Evolutionary conservation across 2,329 filamentous ascomycete species (phyloP).

Genomic region (Arthrobotrys musiformis): DNA sequence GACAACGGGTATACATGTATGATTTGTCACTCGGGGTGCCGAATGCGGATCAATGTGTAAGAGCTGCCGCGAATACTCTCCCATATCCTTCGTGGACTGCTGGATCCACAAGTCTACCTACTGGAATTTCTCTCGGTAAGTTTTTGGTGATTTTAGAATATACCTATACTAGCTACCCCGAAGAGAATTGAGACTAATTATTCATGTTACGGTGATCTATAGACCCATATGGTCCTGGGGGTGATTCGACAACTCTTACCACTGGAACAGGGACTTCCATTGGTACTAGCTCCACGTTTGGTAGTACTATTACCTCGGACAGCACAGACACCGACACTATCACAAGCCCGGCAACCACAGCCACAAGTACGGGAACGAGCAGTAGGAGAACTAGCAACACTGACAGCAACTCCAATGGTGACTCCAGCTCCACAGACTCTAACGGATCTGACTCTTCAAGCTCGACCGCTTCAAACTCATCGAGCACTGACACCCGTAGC

Average conservation of each 20-base stretch:
- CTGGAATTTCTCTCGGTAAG: background rate
- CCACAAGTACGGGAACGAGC: background rate
- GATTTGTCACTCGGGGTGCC: background rate
- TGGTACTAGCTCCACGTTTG: background rate
- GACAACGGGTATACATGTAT: background rate
- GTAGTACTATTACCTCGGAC: background rate
- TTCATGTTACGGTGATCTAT: background rate
- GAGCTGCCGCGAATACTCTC: background rate
- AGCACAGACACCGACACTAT: background rate
- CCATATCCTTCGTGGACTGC: background rate
- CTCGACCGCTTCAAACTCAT: background rate
- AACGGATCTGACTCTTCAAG: background rate
- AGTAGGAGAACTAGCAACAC: background rate
- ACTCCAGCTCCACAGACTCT: too few relatives aligned
- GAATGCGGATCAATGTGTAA: background rate
- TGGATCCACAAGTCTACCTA: background rate
- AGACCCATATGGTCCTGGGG: background rate
- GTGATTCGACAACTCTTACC: background rate
- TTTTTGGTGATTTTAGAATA: background rate
- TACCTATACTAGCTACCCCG: too few relatives aligned
- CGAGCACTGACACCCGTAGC: background rate
- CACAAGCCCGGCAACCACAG: background rate
- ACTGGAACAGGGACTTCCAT: background rate
- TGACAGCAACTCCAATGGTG: too few relatives aligned
- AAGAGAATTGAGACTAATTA: background rate